A percentile compares a stretch with the other conserved stretches of the same genome.
These are phyloP conservation scores for Penicillium taxi DNA, from an alignment of 495 filamentous ascomycete genomes.

Conservation along the genomic window DNA sequence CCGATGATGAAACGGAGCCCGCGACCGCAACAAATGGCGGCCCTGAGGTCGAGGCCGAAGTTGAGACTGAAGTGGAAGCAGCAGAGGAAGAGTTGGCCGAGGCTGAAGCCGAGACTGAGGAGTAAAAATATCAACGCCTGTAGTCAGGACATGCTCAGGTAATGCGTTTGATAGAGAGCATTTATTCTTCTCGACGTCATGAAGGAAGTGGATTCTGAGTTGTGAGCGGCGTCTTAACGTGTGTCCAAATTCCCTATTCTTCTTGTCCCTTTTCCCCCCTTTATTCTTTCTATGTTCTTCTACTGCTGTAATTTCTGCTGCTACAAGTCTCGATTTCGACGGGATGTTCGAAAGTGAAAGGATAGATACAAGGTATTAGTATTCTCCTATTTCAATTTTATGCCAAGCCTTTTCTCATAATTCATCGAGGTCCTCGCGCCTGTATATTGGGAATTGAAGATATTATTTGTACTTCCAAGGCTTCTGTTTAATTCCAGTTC, in stretches of 20 bases:
- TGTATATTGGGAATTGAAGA: no score
- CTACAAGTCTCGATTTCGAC: conserved; percentile 7
- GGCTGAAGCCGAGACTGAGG: conserved; percentile 13
- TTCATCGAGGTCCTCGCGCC: no score
- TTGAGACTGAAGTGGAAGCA: conserved; percentile 13
- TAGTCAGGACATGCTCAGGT: conserved; percentile 13
- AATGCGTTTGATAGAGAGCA: conserved; percentile 22
- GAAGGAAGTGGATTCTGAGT: conserved; percentile 20
- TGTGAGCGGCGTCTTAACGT: conserved; percentile 31
- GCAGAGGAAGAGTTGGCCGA: conserved; percentile 13
- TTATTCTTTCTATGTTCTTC: conserved; percentile 5
- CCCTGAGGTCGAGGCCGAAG: conserved; percentile 25
- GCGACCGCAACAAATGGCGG: conserved; percentile 28
- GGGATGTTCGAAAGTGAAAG: conserved; percentile 9
- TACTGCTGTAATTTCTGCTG: conserved; percentile 11
- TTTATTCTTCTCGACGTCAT: conserved; percentile 14
- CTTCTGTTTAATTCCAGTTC: neutral
- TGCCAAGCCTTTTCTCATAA: no score
- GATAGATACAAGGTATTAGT: conserved; percentile 6
- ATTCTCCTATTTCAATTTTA: neutral
- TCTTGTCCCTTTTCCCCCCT: conserved; percentile 4
- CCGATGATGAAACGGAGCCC: conserved; percentile 24
- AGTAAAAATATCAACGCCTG: conserved; percentile 18
- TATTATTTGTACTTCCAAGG: no score
- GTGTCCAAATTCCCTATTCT: conserved; percentile 19